Evolutionary conservation across 2,329 filamentous ascomycete species (phyloP).

Genomic region (Didymella glomerata): DNA sequence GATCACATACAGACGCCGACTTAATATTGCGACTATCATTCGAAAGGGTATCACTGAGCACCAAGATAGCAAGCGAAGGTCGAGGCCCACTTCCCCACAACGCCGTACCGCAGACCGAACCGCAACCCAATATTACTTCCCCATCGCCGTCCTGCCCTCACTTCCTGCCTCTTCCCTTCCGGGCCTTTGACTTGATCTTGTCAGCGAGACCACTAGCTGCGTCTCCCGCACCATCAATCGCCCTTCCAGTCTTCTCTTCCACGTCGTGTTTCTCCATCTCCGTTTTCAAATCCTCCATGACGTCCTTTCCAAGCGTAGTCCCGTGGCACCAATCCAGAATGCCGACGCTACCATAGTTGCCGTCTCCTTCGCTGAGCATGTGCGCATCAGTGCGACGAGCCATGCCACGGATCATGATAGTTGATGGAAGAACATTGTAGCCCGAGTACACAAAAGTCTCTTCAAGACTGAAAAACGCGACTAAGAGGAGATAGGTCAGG

Average conservation of each 20-base stretch:
- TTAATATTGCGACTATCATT: conserved; percentile 14
- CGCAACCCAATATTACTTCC: conserved; percentile 2
- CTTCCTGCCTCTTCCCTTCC: conserved; percentile 41
- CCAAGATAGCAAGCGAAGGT: conserved; percentile 12
- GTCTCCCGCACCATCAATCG: conserved; percentile 47
- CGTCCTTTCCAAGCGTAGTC: conserved; percentile 63
- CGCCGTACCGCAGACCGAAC: neutral
- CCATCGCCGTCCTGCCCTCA: conserved; percentile 14
- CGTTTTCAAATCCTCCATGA: conserved; percentile 63
- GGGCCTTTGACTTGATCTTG: conserved; percentile 39
- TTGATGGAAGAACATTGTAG: conserved; percentile 68
- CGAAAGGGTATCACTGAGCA: conserved; percentile 17
- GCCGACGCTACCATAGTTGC: conserved; percentile 71
- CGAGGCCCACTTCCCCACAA: conserved; percentile 16
- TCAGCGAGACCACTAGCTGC: conserved; percentile 41
- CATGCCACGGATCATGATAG: conserved; percentile 65
- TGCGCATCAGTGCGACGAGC: conserved; percentile 67
- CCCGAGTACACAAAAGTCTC: conserved; percentile 73
- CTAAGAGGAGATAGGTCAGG: conserved; percentile 74
- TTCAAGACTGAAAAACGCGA: conserved; percentile 69
- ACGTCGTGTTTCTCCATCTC: conserved; percentile 66
- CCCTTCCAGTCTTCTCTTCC: conserved; percentile 52
- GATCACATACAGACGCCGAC: conserved; percentile 1
- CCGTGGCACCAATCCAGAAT: conserved; percentile 56
- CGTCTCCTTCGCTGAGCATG: conserved; percentile 63